Conservation (phyloP, 768 basidiomycete species). For the Russula lepida region DNA sequence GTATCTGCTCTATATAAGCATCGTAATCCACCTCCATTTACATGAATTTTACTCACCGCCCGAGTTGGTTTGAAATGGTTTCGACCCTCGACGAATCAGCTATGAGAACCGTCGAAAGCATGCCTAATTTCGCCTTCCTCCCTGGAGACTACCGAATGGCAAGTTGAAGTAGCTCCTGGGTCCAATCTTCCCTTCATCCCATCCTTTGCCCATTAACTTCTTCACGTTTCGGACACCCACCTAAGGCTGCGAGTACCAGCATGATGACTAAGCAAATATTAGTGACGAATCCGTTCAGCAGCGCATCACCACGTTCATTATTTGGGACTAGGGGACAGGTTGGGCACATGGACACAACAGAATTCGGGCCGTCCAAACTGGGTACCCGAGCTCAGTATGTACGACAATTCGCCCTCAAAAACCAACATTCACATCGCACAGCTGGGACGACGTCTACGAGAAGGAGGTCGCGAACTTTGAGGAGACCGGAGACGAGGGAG, state of each 20-base stretch:
- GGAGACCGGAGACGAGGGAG: slow-evolving; percentile 77
- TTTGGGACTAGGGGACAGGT: neutral
- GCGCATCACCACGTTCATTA: neutral
- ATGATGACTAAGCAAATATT: slow-evolving; percentile 9
- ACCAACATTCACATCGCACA: slow-evolving; percentile 24
- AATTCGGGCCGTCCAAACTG: slow-evolving; percentile 61
- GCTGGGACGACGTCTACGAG: slow-evolving; percentile 74
- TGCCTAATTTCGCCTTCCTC: neutral
- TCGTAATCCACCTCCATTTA: neutral
- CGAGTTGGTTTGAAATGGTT: neutral
- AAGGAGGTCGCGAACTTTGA: slow-evolving; percentile 63
- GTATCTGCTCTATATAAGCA: neutral
- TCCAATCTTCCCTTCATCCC: neutral
- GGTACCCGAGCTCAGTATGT: slow-evolving; percentile 75
- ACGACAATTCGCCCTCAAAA: neutral
- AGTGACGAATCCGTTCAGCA: too few species aligned
- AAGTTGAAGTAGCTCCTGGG: neutral
- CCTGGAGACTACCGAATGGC: neutral
- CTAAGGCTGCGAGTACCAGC: neutral
- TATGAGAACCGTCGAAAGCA: neutral
- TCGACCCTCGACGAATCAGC: neutral
- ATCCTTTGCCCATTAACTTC: neutral
- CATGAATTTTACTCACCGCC: neutral
- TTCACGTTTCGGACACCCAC: neutral
- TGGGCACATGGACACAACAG: neutral